Conservation (phyloP, 495 filamentous ascomycete genomes). For the Tuber magnatum region DNA sequence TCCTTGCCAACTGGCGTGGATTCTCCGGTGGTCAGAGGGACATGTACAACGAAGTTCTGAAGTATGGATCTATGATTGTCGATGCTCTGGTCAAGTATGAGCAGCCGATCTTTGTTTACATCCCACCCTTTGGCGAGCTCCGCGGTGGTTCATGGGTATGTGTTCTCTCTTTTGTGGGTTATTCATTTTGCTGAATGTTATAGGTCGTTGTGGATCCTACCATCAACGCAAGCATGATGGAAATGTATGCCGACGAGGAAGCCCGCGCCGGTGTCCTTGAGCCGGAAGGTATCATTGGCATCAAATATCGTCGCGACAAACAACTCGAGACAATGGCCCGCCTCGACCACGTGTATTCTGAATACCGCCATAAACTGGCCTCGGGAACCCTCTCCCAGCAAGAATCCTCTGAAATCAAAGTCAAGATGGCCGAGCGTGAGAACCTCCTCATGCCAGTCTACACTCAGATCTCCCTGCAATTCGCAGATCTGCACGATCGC, state of each 20-base stretch:
- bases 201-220: constrained; percentile 94
- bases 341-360: constrained; percentile 72
- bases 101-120: constrained; percentile 98
- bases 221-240: constrained; percentile 93
- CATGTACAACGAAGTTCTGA: constrained; percentile 99
- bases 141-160: constrained; percentile 94
- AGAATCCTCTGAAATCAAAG: constrained; percentile 68
- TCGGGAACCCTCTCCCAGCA: constrained; percentile 64
- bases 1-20: constrained; percentile 98
- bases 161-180: constrained; percentile 17
- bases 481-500: constrained; percentile 94
- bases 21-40: constrained; percentile 99
- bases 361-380: constrained; percentile 67
- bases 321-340: constrained; percentile 98
- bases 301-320: constrained; percentile 96
- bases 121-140: constrained; percentile 90
- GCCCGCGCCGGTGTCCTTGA: constrained; percentile 94
- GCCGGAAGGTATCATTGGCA: constrained; percentile 94
- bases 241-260: constrained; percentile 98
- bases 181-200: constrained; percentile 21
- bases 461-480: constrained; percentile 84
- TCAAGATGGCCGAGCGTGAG: constrained; percentile 79
- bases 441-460: constrained; percentile 85
- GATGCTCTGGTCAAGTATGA: constrained; percentile 97
- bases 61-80: constrained; percentile 98